Percentiles rank a stretch among this genome's conserved stretches.
Evolutionary conservation across 2,329 filamentous ascomycete species (phyloP).

Genomic region (Phialophora expanda): DNA sequence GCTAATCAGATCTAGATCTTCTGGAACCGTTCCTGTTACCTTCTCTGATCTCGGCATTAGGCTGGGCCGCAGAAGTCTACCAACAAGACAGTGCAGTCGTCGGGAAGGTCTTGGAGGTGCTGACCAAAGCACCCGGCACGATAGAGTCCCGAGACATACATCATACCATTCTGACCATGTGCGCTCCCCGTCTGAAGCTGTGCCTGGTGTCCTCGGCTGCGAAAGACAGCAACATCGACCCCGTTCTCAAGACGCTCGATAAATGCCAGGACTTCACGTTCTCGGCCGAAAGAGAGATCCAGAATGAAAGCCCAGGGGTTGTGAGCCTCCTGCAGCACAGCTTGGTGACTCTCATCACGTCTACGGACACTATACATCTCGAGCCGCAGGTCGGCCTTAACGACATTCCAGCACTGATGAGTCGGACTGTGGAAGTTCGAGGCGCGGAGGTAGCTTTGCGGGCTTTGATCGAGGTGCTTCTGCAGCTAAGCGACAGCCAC

Average conservation of each 20-base stretch:
- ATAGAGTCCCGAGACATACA: constrained; percentile 67
- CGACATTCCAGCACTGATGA: constrained; percentile 50
- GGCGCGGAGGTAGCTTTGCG: constrained; percentile 48
- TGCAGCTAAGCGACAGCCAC: constrained; percentile 49
- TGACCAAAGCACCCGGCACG: constrained; percentile 64
- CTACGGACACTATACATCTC: constrained; percentile 1
- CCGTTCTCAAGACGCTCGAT: constrained; percentile 14
- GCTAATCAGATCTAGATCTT: constrained; percentile 53
- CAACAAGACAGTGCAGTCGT: constrained; percentile 55
- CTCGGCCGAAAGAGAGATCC: constrained; percentile 13
- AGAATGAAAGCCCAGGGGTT: constrained; percentile 1
- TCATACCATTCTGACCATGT: constrained; percentile 62
- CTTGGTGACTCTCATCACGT: constrained; percentile 25
- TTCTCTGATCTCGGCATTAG: constrained; percentile 63
- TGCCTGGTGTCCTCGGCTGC: constrained; percentile 15
- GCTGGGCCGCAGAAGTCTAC: constrained; percentile 64
- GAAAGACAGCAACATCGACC: constrained; percentile 23
- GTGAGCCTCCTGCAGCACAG: constrained; percentile 23
- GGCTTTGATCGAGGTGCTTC: constrained; percentile 50
- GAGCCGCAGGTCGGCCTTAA: constrained; percentile 57
- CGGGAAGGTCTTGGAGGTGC: constrained; percentile 60
- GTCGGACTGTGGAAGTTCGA: constrained; percentile 47
- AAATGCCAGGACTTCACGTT: constrained; percentile 28
- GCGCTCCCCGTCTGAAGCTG: constrained; percentile 38
- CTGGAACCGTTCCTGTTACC: constrained; percentile 68